A percentile compares a stretch with the other conserved stretches of the same genome.
phyloP scores from a whole-genome alignment of 2,329 filamentous ascomycete genomes.

The Colletotrichum somersetense region DNA sequence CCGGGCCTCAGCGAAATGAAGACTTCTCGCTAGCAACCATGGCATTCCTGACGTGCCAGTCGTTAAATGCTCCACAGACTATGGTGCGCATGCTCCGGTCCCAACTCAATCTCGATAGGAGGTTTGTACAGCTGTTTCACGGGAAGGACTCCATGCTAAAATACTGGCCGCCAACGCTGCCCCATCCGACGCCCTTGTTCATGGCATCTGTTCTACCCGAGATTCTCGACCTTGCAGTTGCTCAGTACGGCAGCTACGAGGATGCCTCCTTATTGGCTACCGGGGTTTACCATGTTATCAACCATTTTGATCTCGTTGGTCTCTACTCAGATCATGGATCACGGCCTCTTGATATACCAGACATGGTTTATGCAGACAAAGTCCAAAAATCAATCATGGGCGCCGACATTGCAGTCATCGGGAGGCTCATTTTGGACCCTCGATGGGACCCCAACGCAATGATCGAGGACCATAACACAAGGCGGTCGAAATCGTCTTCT shows the following conservation, averaged over 20 bases:
- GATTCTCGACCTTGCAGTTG: conserved; percentile 17
- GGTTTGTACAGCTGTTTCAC: conserved; percentile 16
- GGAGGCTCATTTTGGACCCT: conserved; percentile 32
- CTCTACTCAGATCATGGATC: not conserved
- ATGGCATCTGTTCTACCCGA: conserved; percentile 7
- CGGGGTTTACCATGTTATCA: conserved; percentile 21
- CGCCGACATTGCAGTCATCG: conserved; percentile 13
- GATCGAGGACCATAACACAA: not conserved
- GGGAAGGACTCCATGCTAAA: conserved; percentile 11
- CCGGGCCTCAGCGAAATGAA: conserved; percentile 11
- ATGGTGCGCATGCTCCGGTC: conserved; percentile 7
- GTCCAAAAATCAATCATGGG: conserved; percentile 18
- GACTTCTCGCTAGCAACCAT: conserved; percentile 24
- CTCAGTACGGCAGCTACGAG: not conserved
- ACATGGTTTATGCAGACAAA: not conserved
- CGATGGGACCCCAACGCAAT: conserved; percentile 37
- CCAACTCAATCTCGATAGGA: not conserved
- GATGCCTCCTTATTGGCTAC: not conserved
- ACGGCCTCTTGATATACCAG: not conserved
- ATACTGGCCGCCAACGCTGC: conserved; percentile 22
- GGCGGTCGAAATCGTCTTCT: not conserved
- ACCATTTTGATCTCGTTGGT: not conserved
- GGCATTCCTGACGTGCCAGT: conserved; percentile 29
- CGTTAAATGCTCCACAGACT: not conserved
- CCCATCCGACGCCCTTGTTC: not conserved